These are phyloP conservation scores for Candida nanaspora DNA, from an alignment of 805 yeast species.

Conservation along the genomic window DNA sequence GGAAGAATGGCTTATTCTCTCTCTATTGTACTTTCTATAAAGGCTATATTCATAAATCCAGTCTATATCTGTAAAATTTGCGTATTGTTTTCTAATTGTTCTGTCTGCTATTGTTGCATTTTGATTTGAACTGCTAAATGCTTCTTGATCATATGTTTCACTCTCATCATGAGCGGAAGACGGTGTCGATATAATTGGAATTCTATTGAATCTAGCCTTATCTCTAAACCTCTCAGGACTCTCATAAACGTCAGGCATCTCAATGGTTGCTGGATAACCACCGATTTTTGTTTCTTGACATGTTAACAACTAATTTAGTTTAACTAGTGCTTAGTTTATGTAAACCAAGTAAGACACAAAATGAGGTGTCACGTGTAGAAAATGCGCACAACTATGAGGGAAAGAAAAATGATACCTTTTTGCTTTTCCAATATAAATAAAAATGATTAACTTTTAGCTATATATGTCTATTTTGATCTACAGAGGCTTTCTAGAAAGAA, in stretches of 20 bases:
- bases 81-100: conserved; percentile 19
- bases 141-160: neutral
- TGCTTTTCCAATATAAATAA: too few species aligned
- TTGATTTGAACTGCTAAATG: conserved; percentile 1
- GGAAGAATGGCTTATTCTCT: neutral
- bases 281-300: too few species aligned
- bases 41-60: conserved; percentile 41
- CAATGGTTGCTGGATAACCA: neutral
- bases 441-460: too few species aligned
- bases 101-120: neutral
- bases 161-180: neutral
- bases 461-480: neutral
- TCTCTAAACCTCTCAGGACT: conserved; percentile 1
- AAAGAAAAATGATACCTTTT: too few species aligned
- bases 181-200: conserved; percentile 8
- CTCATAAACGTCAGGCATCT: neutral
- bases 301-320: too few species aligned
- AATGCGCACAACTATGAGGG: too few species aligned
- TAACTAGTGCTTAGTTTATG: too few species aligned
- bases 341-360: too few species aligned
- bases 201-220: conserved; percentile 7
- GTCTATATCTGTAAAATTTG: conserved; percentile 38
- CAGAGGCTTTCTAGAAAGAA: conserved; percentile 13
- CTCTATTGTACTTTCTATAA: conserved; percentile 8
- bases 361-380: too few species aligned